These are phyloP conservation scores for Amanita fuliginea DNA, from an alignment of 768 basidiomycete genomes.

Conservation along the genomic window DNA sequence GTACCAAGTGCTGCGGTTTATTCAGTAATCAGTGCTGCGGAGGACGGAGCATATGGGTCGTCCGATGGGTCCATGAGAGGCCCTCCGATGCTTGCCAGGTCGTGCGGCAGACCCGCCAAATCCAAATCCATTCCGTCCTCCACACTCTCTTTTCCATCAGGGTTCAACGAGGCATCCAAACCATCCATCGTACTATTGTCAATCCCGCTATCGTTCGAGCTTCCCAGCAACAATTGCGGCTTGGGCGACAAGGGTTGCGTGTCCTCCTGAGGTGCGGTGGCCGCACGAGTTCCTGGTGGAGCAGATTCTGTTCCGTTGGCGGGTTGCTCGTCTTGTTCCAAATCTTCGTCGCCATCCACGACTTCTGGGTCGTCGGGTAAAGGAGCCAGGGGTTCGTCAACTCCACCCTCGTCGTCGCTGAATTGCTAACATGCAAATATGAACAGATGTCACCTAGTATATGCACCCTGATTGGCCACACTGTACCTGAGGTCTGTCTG, in stretches of 20 bases:
- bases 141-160: slow-evolving; percentile 26
- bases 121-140: slow-evolving; percentile 40
- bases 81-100: slow-evolving; percentile 43
- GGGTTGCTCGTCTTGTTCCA: slow-evolving; percentile 56
- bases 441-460: slow-evolving; percentile 1
- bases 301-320: slow-evolving; percentile 20
- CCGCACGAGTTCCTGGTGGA: slow-evolving; percentile 12
- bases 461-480: background rate
- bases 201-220: slow-evolving; percentile 34
- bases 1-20: slow-evolving; percentile 1
- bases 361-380: slow-evolving; percentile 70
- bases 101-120: slow-evolving; percentile 48
- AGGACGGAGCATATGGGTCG: slow-evolving; percentile 44
- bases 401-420: slow-evolving; percentile 75
- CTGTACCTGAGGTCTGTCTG: slow-evolving; percentile 62
- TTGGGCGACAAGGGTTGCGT: slow-evolving; percentile 54
- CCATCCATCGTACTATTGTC: slow-evolving; percentile 27
- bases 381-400: slow-evolving; percentile 71
- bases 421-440: slow-evolving; percentile 52
- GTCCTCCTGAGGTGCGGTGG: slow-evolving; percentile 31
- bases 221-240: slow-evolving; percentile 43
- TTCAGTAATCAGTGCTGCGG: slow-evolving; percentile 2
- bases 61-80: slow-evolving; percentile 45
- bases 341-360: slow-evolving; percentile 65
- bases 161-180: slow-evolving; percentile 47